Percentiles rank a stretch among this genome's conserved stretches.
Evolutionary conservation across 257 asterid genomes (phyloP).

Genomic region (Eucommia ulmoides): DNA sequence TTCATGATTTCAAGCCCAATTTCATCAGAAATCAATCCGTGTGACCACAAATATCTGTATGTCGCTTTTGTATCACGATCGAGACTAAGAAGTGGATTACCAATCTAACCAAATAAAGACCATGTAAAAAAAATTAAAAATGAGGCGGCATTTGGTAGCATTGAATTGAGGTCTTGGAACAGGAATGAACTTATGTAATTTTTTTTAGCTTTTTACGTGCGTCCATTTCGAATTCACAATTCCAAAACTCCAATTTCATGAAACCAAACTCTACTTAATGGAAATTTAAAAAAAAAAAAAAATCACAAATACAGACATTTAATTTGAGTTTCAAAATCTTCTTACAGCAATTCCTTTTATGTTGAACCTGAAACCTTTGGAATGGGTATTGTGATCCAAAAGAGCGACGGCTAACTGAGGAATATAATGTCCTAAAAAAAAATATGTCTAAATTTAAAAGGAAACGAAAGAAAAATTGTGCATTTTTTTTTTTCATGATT

Average conservation of each 20-base stretch:
- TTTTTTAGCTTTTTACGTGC: too few species aligned
- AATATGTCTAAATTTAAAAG: too few species aligned
- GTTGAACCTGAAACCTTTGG: constrained; percentile 64
- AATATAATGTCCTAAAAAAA: constrained; percentile 66
- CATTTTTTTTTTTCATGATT: neutral
- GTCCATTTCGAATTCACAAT: too few species aligned
- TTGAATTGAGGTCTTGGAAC: too few species aligned
- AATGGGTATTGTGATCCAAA: constrained; percentile 57
- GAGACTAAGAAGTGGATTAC: constrained; percentile 87
- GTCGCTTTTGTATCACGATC: constrained; percentile 83
- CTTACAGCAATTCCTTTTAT: constrained; percentile 85
- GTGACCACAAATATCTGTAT: constrained; percentile 87
- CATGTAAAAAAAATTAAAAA: too few species aligned
- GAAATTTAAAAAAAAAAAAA: too few species aligned
- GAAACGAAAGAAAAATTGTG: neutral
- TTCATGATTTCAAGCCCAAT: constrained; percentile 55
- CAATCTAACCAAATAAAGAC: too few species aligned
- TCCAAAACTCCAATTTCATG: too few species aligned
- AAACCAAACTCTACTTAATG: too few species aligned
- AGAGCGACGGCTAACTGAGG: constrained; percentile 79
- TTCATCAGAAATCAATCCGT: constrained; percentile 98
- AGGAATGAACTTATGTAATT: too few species aligned
- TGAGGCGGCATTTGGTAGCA: too few species aligned
- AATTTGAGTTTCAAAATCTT: constrained; percentile 1
- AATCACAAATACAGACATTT: neutral